Evolutionary conservation across 2,329 filamentous ascomycete genomes (phyloP), one percentile per base, ranked within the genome.

Genomic region (Teratosphaeria pseudoeucalypti): DNA sequence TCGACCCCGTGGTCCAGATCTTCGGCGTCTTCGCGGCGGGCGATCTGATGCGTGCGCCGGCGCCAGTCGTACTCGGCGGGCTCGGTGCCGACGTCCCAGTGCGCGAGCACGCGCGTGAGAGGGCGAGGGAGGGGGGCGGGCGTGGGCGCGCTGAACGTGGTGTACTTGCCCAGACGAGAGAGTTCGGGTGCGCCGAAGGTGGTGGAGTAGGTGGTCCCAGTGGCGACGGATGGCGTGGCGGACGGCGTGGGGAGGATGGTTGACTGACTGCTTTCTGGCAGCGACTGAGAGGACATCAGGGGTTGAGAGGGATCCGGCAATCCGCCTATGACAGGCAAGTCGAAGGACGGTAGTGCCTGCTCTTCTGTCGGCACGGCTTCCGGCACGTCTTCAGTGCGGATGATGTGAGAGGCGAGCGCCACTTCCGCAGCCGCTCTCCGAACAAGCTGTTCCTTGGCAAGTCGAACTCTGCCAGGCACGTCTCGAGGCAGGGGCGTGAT

Each of bases 41-140:
- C 55, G 47, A 69, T 54, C 54, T 59, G 56, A 58, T 66, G 67
- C 29, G 72, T 72, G 2, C 67, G 71, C 1, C 70, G 62, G 26
- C 71, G 65, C 74, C 74, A 79, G 56, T 77, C 71, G 62, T 79
- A 79, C 5, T 61, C 62, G 3, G 57, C 62, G 1, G 75, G 75
- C 56, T 78, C 72, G 3, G 64, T 60, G 27, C 73, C 75, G 1
- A 67, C 47, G 9, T 67, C 62, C 77, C 77, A 79, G 58, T 79
- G 77, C 34, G 69, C 64, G 6, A 79, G 69, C 16, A 78, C 62
- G 49, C 71, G 70, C 26, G 63, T 66, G 5, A 77, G 66, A 16
- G 65, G 69, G 14, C 70, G 68, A 0, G 73, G 67, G 0, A 76
- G 63, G 26, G 59, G 58, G 0, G 65, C 49, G 0, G 60, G 64